phyloP scores from a whole-genome alignment of 805 yeast genomes.

The Starmerella scarabaei region DNA sequence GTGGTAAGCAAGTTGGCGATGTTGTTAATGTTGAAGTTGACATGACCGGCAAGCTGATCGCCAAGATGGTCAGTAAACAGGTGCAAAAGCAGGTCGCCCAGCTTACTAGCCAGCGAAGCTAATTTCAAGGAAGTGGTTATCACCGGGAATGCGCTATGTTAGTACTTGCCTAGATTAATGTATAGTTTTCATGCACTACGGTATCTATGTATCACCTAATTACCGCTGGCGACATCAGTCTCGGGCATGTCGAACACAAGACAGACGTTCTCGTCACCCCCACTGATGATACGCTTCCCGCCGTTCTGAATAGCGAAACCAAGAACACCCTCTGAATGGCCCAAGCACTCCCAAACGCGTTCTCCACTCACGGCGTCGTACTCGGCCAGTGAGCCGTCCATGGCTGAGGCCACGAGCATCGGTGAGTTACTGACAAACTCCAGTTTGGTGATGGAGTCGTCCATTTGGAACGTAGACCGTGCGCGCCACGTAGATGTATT shows the following conservation, averaged over 20 bases:
- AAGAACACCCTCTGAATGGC: constrained; percentile 88
- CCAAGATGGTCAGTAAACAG: constrained; percentile 57
- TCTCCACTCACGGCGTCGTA: constrained; percentile 85
- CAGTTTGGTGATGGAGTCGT: constrained; percentile 77
- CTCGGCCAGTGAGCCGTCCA: constrained; percentile 74
- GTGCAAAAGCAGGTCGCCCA: constrained; percentile 13
- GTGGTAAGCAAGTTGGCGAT: constrained; percentile 49
- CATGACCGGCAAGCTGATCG: constrained; percentile 80
- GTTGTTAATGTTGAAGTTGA: constrained; percentile 88
- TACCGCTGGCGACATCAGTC: too few species aligned
- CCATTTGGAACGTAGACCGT: constrained; percentile 53
- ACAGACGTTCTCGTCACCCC: constrained; percentile 95
- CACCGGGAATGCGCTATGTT: too few species aligned
- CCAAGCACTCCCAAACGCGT: constrained; percentile 64
- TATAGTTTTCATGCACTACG: too few species aligned
- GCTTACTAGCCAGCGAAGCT: neutral
- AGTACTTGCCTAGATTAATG: too few species aligned
- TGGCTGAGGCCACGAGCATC: constrained; percentile 52
- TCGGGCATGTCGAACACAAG: constrained; percentile 38
- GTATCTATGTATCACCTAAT: too few species aligned
- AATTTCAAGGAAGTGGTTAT: too few species aligned
- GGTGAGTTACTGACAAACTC: constrained; percentile 40
- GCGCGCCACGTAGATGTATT: constrained; percentile 80
- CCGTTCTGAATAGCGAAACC: constrained; percentile 62
- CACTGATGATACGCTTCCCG: constrained; percentile 66